Conservation (phyloP, 805 yeast species). For the Tanozyma kutaoensis region DNA sequence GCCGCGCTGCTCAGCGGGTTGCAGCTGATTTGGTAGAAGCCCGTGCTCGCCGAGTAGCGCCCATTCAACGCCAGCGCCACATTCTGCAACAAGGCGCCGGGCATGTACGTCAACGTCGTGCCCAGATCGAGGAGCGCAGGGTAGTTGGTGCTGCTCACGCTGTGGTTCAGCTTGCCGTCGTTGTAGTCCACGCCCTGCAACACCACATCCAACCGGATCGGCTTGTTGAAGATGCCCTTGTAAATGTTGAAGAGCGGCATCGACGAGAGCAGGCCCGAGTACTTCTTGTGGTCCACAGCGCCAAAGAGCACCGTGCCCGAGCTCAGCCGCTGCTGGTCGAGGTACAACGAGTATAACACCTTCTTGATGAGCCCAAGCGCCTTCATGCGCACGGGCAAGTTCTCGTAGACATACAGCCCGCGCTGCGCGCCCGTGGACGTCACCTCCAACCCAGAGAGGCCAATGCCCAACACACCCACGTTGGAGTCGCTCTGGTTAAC, state of each 20-base stretch:
- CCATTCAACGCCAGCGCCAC: too few relatives aligned
- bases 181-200: conserved; percentile 19
- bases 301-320: conserved; percentile 42
- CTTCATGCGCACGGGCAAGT: conserved; percentile 6
- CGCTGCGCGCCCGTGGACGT: conserved; percentile 6
- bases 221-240: conserved; percentile 5
- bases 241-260: conserved; percentile 24
- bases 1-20: too few relatives aligned
- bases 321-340: neutral
- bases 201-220: conserved; percentile 37
- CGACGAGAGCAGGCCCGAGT: conserved; percentile 13
- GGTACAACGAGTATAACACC: conserved; percentile 1
- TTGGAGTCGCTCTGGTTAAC: neutral
- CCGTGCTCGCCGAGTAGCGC: too few relatives aligned
- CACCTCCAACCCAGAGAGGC: conserved; percentile 1
- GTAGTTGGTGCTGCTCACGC: conserved; percentile 4
- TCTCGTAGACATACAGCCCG: conserved; percentile 8
- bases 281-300: conserved; percentile 51
- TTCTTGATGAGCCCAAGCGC: neutral
- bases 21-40: too few relatives aligned
- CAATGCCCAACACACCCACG: conserved; percentile 1
- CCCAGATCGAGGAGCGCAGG: conserved; percentile 42
- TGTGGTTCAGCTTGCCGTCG: conserved; percentile 2
- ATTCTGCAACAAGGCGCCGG: conserved; percentile 17
- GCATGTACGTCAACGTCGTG: conserved; percentile 36